Conservation (phyloP, 352 stramenopile species). For the Globisporangium cederbergense region DNA sequence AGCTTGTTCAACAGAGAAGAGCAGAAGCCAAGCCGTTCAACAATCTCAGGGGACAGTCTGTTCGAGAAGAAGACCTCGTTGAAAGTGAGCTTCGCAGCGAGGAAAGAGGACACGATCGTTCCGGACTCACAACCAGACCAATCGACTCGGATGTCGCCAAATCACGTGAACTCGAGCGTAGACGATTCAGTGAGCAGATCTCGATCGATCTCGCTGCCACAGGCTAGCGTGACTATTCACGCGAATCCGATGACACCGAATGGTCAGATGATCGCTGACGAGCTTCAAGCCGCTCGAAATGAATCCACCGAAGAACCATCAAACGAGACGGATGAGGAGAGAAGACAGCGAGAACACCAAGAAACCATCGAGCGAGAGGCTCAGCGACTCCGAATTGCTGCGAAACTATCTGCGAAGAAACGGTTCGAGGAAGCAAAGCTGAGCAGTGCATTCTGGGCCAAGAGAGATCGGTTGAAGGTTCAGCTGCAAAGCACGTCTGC, state of each 20-base stretch:
- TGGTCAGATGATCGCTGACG: conserved; percentile 4
- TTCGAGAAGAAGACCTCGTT: conserved; percentile 15
- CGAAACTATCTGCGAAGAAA: conserved; percentile 71
- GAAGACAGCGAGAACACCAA: conserved; percentile 48
- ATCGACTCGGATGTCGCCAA: not conserved
- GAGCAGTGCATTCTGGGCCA: conserved; percentile 59
- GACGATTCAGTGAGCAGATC: conserved; percentile 10
- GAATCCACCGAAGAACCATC: not conserved
- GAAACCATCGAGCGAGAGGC: conserved; percentile 65
- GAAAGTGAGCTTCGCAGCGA: conserved; percentile 16
- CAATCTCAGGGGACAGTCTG: not conserved
- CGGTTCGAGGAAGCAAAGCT: conserved; percentile 72
- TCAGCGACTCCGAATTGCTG: conserved; percentile 54
- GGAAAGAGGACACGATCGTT: conserved; percentile 8
- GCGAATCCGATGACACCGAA: conserved; percentile 11
- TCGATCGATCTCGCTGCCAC: conserved; percentile 13
- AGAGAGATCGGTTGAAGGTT: conserved; percentile 47
- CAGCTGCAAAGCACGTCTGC: conserved; percentile 23
- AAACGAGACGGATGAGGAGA: conserved; percentile 27
- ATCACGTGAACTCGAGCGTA: not conserved
- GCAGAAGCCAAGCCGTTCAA: conserved; percentile 1
- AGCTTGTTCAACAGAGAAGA: not conserved
- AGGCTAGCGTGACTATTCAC: not conserved
- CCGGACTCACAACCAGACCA: conserved; percentile 12
- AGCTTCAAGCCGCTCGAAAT: not conserved